Evolutionary conservation across 768 basidiomycete species (phyloP).

Genomic region (Imleria badia): DNA sequence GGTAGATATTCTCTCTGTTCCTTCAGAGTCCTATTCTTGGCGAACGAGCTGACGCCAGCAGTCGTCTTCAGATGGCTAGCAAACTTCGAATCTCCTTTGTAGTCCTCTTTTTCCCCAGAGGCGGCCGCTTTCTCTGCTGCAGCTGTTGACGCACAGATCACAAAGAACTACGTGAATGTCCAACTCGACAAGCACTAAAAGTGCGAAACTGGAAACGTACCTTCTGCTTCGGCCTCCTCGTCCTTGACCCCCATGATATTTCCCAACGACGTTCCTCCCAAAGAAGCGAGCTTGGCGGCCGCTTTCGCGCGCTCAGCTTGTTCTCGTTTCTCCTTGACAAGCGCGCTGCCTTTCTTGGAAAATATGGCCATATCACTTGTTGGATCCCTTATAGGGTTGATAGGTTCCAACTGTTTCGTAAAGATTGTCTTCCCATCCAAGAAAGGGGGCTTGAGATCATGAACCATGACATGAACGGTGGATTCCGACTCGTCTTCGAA

Average conservation of each 20-base stretch:
- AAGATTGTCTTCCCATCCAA: slow-evolving; percentile 94
- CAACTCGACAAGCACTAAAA: slow-evolving; percentile 47
- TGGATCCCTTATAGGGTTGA: slow-evolving; percentile 92
- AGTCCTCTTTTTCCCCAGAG: slow-evolving; percentile 59
- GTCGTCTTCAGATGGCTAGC: slow-evolving; percentile 87
- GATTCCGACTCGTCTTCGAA: slow-evolving; percentile 97
- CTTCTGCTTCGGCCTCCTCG: slow-evolving; percentile 89
- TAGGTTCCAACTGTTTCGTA: slow-evolving; percentile 95
- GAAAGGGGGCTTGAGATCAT: slow-evolving; percentile 97
- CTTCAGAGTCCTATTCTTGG: slow-evolving; percentile 79
- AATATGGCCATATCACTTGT: slow-evolving; percentile 96
- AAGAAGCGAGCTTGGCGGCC: slow-evolving; percentile 88
- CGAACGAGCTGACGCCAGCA: slow-evolving; percentile 77
- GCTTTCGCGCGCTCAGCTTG: slow-evolving; percentile 96
- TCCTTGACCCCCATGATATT: slow-evolving; percentile 98
- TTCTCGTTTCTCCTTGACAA: slow-evolving; percentile 95
- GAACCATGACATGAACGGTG: slow-evolving; percentile 95
- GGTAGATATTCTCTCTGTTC: slow-evolving; percentile 97
- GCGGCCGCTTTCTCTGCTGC: slow-evolving; percentile 49
- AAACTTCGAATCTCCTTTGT: slow-evolving; percentile 96
- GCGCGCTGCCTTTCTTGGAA: slow-evolving; percentile 91
- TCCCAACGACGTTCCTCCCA: slow-evolving; percentile 92
- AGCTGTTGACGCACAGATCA: slow-evolving; percentile 44
- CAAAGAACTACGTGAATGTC: slow-evolving; percentile 75
- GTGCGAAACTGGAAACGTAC: slow-evolving; percentile 46